Percentiles rank a stretch among this genome's conserved stretches.
These are phyloP conservation scores for Trichoderma aggressivum DNA, from an alignment of 2,329 filamentous ascomycete species.

Conservation along the genomic window DNA sequence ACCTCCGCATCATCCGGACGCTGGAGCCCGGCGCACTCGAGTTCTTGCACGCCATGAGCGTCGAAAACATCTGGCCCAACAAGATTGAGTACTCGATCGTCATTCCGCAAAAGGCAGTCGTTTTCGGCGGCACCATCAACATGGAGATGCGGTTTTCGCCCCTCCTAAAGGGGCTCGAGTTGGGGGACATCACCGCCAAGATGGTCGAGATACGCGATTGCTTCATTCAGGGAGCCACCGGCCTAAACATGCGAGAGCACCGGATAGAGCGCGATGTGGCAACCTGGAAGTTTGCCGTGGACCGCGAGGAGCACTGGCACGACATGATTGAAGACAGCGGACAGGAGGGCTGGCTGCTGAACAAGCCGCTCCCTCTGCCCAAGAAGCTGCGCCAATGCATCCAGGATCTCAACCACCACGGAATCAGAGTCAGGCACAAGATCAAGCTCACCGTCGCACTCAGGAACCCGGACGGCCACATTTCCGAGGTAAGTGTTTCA, in stretches of 20 bases:
- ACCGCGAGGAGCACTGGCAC: conserved; percentile 61
- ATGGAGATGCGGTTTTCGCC: conserved; percentile 86
- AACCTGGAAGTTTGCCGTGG: conserved; percentile 54
- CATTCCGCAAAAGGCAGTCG: conserved; percentile 88
- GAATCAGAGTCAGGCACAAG: conserved; percentile 91
- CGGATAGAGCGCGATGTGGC: conserved; percentile 63
- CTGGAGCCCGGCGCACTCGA: conserved; percentile 73
- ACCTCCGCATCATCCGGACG: conserved; percentile 73
- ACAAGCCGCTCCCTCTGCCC: conserved; percentile 66
- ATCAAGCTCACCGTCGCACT: conserved; percentile 87
- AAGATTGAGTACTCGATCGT: conserved; percentile 95
- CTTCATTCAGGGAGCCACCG: conserved; percentile 46
- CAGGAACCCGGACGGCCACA: conserved; percentile 90
- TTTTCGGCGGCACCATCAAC: conserved; percentile 83
- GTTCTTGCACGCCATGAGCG: conserved; percentile 83
- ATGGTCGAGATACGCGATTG: conserved; percentile 77
- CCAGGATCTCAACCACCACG: conserved; percentile 83
- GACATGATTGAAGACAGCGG: conserved; percentile 66
- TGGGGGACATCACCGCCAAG: conserved; percentile 78
- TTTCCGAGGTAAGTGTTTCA: conserved; percentile 67
- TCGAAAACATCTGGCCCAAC: conserved; percentile 96
- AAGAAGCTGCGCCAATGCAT: conserved; percentile 79
- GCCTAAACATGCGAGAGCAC: conserved; percentile 51
- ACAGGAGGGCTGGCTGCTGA: conserved; percentile 62
- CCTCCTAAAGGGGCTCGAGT: conserved; percentile 79